A percentile compares a stretch with the other conserved stretches of the same genome.
These are phyloP conservation scores for Leccinum pachyderme DNA, from an alignment of 1,284 basidiomycete species.

Conservation along the genomic window DNA sequence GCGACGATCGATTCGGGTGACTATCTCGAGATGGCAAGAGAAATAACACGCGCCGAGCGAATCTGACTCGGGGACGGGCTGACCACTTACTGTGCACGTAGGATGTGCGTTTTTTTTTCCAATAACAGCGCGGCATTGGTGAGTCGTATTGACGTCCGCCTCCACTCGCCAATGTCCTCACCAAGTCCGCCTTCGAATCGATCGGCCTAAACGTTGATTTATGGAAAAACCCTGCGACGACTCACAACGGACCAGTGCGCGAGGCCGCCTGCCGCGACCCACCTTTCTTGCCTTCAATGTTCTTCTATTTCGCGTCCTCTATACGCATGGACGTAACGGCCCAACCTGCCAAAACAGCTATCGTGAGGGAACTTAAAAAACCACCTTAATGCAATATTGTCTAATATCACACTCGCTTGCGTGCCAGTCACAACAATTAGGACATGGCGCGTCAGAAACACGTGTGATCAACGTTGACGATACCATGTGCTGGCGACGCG, in stretches of 20 bases:
- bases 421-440: not conserved
- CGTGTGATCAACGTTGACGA: conserved; percentile 27
- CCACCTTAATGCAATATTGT: not conserved
- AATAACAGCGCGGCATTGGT: not conserved
- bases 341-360: not conserved
- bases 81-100: not conserved
- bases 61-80: not conserved
- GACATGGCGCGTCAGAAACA: conserved; percentile 14
- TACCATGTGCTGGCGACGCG: not conserved
- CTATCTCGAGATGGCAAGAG: conserved; percentile 1
- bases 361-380: not conserved
- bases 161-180: not conserved
- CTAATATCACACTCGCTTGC: not conserved
- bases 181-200: not conserved
- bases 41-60: not conserved
- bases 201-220: not conserved
- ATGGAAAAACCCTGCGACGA: not conserved
- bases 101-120: not conserved
- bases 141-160: not conserved
- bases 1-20: conserved; percentile 4
- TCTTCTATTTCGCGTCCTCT: not conserved
- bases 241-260: not conserved
- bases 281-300: too few species aligned
- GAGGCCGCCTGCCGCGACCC: not conserved
- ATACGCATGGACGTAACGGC: not conserved